Conservation (phyloP, 805 yeast genomes). For the Sugiyamaella smithiae region DNA sequence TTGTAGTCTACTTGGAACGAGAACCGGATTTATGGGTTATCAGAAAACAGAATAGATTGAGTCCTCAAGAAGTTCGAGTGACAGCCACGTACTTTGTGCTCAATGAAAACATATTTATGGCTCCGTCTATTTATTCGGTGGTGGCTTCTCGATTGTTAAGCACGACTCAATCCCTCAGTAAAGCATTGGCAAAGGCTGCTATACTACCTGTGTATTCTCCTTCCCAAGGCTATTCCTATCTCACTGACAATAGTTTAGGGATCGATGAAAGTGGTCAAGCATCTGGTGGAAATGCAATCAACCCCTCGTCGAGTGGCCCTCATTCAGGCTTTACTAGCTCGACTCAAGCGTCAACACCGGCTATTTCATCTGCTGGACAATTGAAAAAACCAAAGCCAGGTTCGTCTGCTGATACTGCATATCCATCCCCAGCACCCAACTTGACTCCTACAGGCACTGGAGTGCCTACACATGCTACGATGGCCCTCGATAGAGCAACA, state of each 20-base stretch:
- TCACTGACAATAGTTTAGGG: conserved; percentile 22
- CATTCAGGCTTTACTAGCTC: background rate
- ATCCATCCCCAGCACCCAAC: conserved; percentile 9
- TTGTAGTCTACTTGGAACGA: conserved; percentile 64
- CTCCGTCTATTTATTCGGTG: conserved; percentile 73
- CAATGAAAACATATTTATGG: conserved; percentile 90
- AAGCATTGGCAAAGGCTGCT: conserved; percentile 48
- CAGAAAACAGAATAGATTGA: conserved; percentile 69
- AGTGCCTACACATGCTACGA: conserved; percentile 6
- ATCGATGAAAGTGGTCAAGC: conserved; percentile 15
- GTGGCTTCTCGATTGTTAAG: conserved; percentile 67
- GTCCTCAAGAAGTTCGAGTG: conserved; percentile 50
- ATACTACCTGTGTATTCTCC: conserved; percentile 55
- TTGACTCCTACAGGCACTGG: conserved; percentile 9
- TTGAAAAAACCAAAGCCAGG: conserved; percentile 10
- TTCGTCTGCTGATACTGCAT: conserved; percentile 8
- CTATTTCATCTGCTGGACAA: background rate
- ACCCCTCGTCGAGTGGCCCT: background rate
- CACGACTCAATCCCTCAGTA: conserved; percentile 43
- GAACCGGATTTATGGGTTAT: conserved; percentile 95
- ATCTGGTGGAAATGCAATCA: background rate
- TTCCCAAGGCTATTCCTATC: conserved; percentile 56
- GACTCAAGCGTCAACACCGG: conserved; percentile 3
- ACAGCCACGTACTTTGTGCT: conserved; percentile 81
- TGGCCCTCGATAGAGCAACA: conserved; percentile 8